A percentile compares a stretch with the other conserved stretches of the same genome.
Evolutionary conservation across 495 filamentous ascomycete genomes (phyloP).

Genomic region (Choiromyces venosus): DNA sequence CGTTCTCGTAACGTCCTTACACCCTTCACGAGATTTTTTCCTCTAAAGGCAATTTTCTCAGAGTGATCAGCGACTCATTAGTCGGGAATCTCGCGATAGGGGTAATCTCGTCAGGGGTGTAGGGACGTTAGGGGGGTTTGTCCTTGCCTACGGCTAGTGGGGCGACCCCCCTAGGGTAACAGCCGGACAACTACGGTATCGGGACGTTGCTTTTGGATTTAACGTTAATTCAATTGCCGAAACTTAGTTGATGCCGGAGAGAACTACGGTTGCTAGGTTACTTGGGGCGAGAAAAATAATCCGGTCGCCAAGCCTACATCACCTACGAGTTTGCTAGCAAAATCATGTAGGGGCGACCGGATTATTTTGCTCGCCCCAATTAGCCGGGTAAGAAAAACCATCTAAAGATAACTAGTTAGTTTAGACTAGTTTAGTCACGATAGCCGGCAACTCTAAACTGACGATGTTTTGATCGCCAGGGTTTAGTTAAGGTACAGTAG

Average conservation of each 20-base stretch:
- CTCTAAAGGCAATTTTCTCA: too few relatives aligned
- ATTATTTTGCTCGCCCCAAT: too few relatives aligned
- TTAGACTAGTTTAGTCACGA: not conserved
- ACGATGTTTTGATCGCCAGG: not conserved
- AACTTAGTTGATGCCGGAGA: not conserved
- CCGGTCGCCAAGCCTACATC: too few relatives aligned
- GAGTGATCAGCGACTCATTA: too few relatives aligned
- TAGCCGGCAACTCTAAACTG: not conserved
- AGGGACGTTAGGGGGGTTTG: too few relatives aligned
- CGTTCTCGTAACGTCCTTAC: too few relatives aligned
- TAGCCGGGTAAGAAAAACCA: not conserved
- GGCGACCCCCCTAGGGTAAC: not conserved
- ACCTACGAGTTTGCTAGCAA: too few relatives aligned
- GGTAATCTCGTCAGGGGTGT: too few relatives aligned
- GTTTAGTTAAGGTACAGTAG: not conserved
- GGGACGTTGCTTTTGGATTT: not conserved
- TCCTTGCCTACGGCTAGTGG: not conserved
- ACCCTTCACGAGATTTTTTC: too few relatives aligned
- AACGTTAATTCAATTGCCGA: not conserved
- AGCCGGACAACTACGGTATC: not conserved
- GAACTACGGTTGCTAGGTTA: not conserved
- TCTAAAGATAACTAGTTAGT: not conserved
- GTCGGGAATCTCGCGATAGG: too few relatives aligned
- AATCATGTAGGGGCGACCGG: too few relatives aligned
- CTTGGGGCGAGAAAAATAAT: too few relatives aligned